phyloP scores from a whole-genome alignment of 306 rosid genomes.

The Malus fusca region DNA sequence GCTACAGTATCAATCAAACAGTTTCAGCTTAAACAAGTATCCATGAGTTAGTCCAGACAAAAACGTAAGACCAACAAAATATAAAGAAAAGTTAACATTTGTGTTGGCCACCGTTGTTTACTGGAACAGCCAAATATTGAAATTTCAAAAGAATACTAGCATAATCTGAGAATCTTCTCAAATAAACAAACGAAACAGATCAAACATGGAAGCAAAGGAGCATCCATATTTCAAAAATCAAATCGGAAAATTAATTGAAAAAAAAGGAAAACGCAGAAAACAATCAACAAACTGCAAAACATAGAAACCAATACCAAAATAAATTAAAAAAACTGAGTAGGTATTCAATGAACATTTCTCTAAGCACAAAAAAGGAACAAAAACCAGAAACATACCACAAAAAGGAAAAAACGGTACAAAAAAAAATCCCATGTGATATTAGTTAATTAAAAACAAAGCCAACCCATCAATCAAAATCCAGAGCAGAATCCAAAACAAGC shows the following conservation, averaged over 20 bases:
- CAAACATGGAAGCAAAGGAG: neutral
- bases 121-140: neutral
- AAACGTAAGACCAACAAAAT: conserved; percentile 5
- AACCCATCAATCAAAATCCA: neutral
- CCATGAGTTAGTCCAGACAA: neutral
- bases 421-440: neutral
- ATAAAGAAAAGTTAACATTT: neutral
- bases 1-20: neutral
- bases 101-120: neutral
- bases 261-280: neutral
- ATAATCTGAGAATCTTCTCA: neutral
- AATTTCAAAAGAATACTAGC: neutral
- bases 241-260: neutral
- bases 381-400: neutral
- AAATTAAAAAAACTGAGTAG: neutral
- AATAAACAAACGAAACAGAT: neutral
- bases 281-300: neutral
- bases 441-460: neutral
- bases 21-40: neutral
- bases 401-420: neutral
- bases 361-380: neutral
- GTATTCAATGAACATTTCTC: neutral
- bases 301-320: neutral
- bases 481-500: neutral
- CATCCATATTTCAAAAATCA: neutral